Conservation (phyloP, 192 early-diverging fungal genomes). For the Podila epigama region DNA sequence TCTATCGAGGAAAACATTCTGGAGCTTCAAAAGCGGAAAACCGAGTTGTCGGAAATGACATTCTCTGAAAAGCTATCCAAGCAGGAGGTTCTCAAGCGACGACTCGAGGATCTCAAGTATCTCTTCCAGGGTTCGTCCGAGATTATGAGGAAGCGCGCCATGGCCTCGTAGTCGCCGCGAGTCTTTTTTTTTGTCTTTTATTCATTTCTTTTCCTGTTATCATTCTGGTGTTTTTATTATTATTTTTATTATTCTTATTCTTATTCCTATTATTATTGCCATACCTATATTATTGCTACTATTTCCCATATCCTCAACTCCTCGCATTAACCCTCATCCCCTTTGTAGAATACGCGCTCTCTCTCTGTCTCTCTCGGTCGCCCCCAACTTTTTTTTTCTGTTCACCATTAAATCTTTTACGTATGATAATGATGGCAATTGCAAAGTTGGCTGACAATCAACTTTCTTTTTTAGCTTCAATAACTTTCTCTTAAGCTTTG, state of each 20-base stretch:
- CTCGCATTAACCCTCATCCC: too few relatives aligned
- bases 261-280: neutral
- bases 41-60: constrained; percentile 48
- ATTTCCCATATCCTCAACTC: too few relatives aligned
- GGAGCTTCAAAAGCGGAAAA: constrained; percentile 60
- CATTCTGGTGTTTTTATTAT: neutral
- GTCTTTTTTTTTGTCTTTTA: neutral
- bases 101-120: constrained; percentile 49
- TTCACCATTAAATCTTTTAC: too few relatives aligned
- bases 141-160: constrained; percentile 24
- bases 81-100: constrained; percentile 46
- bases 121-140: constrained; percentile 49
- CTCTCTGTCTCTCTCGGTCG: too few relatives aligned
- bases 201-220: neutral
- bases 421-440: too few relatives aligned
- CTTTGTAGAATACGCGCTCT: too few relatives aligned
- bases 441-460: too few relatives aligned
- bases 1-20: constrained; percentile 65
- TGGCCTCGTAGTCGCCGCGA: neutral
- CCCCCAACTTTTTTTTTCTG: too few relatives aligned
- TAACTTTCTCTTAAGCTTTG: too few relatives aligned
- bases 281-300: too few relatives aligned
- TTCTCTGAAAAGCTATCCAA: constrained; percentile 51
- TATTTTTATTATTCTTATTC: neutral
- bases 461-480: too few relatives aligned